Percentiles rank a stretch among this genome's conserved stretches.
Conservation (phyloP, 2,329 filamentous ascomycete species). For the Fusarium sp. region DNA sequence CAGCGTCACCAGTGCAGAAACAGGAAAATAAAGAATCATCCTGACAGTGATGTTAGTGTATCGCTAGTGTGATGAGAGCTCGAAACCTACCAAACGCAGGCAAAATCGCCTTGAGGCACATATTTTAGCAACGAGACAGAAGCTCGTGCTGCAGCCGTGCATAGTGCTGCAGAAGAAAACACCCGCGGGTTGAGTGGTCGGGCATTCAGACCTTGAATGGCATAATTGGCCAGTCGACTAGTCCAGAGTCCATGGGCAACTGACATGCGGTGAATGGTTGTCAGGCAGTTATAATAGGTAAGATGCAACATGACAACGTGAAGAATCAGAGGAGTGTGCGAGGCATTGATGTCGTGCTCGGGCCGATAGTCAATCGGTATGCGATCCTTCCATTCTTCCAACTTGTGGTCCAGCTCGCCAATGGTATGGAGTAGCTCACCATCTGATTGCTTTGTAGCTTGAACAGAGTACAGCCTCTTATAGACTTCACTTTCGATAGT, state of each 20-base stretch:
- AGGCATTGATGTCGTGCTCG: slow-evolving; percentile 93
- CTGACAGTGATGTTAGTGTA: slow-evolving; percentile 53
- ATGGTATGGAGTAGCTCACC: slow-evolving; percentile 96
- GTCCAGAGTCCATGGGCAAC: slow-evolving; percentile 99
- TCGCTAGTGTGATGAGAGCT: not conserved
- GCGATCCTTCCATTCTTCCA: slow-evolving; percentile 96
- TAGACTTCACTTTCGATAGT: slow-evolving; percentile 95
- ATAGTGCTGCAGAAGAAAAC: slow-evolving; percentile 92
- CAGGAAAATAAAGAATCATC: slow-evolving; percentile 96
- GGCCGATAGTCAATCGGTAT: slow-evolving; percentile 98
- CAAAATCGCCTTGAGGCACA: slow-evolving; percentile 93
- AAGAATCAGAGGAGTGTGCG: slow-evolving; percentile 91
- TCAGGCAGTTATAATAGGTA: slow-evolving; percentile 96
- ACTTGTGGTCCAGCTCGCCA: slow-evolving; percentile 86
- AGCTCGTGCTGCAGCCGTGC: slow-evolving; percentile 90
- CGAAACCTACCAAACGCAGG: slow-evolving; percentile 85
- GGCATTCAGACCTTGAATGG: slow-evolving; percentile 92
- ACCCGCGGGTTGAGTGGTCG: slow-evolving; percentile 91
- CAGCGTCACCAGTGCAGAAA: slow-evolving; percentile 91
- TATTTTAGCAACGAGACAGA: slow-evolving; percentile 96
- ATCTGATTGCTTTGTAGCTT: slow-evolving; percentile 89
- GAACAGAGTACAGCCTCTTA: slow-evolving; percentile 90
- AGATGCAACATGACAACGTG: slow-evolving; percentile 96
- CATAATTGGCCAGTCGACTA: slow-evolving; percentile 91
- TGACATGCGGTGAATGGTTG: slow-evolving; percentile 98